Evolutionary conservation across 1,139 yeast species (phyloP), one percentile per base, ranked within the genome.

Genomic region (Candida tropicalis): DNA sequence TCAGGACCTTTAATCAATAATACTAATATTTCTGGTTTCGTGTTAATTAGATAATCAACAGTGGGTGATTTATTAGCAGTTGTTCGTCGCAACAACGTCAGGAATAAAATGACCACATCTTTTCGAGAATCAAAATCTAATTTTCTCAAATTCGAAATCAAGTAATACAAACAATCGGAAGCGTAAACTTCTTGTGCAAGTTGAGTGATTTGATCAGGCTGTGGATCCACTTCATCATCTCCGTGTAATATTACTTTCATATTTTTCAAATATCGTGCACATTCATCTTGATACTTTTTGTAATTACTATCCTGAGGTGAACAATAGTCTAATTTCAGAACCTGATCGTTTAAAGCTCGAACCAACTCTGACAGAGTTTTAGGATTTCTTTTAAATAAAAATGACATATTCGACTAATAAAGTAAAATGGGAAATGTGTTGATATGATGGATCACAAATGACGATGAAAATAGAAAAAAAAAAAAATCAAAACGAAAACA

Each of bases 101-200:
- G 80, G 60, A 89, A 90, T 42, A 93, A 63, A 11, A 80, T 72
- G 10, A 82, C 77, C 12, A 89, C 95, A 55, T 87, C 95, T 58
- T 91, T 90, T 46, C 97, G 75, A 33, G 96, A 81, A 60, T 93
- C 98, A 62, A 93, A 91, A 53, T 89, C 97, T 44, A 93, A 73
- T 34, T 75, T 74, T 12, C 70, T 68, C 47, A 93, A 68, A 54
- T 82, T 77, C 28, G 68, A 61, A 15, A 88, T 71, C 46, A 93
- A 65, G 28, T 75, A 72, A 51, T 77, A 77, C 31, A 93, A 74
- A 44, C 87, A 70, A 60, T 90, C 96, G 0, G 87, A 72, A n/a
- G 78, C 60, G 55, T 86, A 85, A 1, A 87, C 78, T 53, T 89
- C 96, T 54, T 84, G 89, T 1, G 95, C 87, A 44, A 86, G 62